Conservation (phyloP, 2,329 filamentous ascomycete genomes). For the Xylariaceae sp. region DNA sequence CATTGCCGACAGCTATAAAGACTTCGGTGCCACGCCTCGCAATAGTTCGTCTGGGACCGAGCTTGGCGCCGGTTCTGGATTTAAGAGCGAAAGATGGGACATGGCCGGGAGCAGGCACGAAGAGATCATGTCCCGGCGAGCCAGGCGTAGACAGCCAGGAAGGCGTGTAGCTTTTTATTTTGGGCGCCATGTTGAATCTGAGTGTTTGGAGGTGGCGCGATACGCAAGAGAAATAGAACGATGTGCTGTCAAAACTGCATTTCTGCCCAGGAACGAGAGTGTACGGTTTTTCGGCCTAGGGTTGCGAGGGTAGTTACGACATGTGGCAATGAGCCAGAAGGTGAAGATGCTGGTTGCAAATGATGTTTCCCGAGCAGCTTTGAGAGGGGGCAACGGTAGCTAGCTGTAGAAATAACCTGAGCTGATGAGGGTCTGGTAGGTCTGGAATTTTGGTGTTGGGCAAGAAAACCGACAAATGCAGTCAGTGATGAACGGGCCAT, state of each 20-base stretch:
- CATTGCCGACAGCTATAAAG: slow-evolving; percentile 82
- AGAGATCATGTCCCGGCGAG: slow-evolving; percentile 73
- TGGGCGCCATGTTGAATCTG: slow-evolving; percentile 60
- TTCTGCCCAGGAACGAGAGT: slow-evolving; percentile 13
- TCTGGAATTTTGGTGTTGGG: slow-evolving; percentile 1
- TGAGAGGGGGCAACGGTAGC: slow-evolving; percentile 1
- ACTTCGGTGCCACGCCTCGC: slow-evolving; percentile 80
- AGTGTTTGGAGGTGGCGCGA: slow-evolving; percentile 14
- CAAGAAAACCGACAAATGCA: too few relatives aligned
- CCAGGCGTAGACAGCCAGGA: slow-evolving; percentile 73
- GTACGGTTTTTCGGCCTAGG: background rate
- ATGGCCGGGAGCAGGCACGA: slow-evolving; percentile 47
- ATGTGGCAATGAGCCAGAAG: background rate
- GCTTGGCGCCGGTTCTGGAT: slow-evolving; percentile 32
- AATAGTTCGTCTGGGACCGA: slow-evolving; percentile 61
- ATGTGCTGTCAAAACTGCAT: slow-evolving; percentile 20
- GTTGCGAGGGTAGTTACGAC: background rate
- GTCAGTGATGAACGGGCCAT: too few relatives aligned
- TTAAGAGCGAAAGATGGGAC: slow-evolving; percentile 31
- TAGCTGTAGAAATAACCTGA: too few relatives aligned
- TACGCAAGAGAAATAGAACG: slow-evolving; percentile 10
- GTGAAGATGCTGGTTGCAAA: background rate
- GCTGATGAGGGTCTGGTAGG: too few relatives aligned
- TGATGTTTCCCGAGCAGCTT: slow-evolving; percentile 3
- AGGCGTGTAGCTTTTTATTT: slow-evolving; percentile 79